phyloP scores from a whole-genome alignment of 495 filamentous ascomycete species.

The Penicillium samsonianum region DNA sequence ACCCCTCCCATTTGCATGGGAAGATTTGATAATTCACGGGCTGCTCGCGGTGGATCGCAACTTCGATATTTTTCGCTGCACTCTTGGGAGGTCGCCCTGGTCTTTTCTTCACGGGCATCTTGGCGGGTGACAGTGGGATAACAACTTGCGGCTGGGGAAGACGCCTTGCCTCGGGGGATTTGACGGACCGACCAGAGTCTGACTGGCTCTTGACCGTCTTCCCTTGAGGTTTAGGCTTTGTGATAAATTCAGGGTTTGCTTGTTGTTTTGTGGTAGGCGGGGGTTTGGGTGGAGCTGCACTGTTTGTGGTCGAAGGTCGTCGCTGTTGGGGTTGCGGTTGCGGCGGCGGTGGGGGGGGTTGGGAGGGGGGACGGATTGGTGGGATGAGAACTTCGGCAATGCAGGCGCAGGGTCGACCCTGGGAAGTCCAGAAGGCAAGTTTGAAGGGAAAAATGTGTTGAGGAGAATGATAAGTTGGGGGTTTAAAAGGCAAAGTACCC shows the following conservation, averaged over 20 bases:
- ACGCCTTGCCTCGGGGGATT: constrained; percentile 2
- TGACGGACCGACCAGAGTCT: neutral
- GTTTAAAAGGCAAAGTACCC: constrained; percentile 12
- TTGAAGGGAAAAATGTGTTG: neutral
- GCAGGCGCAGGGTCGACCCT: neutral
- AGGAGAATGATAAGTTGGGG: constrained; percentile 6
- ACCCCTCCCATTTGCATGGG: constrained; percentile 65
- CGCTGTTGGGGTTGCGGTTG: neutral
- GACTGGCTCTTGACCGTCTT: neutral
- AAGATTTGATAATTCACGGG: constrained; percentile 45
- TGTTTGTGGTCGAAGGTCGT: neutral
- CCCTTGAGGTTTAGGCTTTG: neutral
- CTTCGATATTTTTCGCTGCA: constrained; percentile 16
- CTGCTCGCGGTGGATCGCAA: constrained; percentile 10
- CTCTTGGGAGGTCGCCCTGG: constrained; percentile 18
- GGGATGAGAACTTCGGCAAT: neutral
- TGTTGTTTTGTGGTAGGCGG: neutral
- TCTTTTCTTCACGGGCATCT: constrained; percentile 16
- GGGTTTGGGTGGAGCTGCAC: neutral
- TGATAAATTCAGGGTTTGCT: neutral
- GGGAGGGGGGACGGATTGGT: neutral
- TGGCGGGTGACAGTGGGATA: constrained; percentile 14
- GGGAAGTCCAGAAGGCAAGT: constrained; percentile 8
- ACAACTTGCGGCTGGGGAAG: constrained; percentile 16
- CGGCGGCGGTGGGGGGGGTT: neutral